phyloP scores from a whole-genome alignment of 768 basidiomycete genomes.

The Tylopilus sp. region DNA sequence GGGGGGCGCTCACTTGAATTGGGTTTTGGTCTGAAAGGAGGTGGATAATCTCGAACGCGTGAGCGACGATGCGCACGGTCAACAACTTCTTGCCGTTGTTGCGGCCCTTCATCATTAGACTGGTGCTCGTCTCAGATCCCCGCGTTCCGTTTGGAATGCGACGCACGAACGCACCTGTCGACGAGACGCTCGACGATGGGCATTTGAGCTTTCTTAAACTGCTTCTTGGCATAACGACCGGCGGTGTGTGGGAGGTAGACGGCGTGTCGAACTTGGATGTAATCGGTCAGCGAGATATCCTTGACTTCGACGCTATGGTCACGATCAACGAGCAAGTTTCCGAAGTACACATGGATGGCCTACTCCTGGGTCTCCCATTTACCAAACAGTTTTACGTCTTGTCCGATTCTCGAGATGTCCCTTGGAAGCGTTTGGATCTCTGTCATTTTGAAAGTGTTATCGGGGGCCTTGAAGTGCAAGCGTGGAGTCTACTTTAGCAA shows the following conservation, averaged over 20 bases:
- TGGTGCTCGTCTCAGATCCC: conserved; percentile 28
- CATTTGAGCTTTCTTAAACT: conserved; percentile 99
- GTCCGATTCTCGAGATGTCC: conserved; percentile 76
- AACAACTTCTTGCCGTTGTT: conserved; percentile 99
- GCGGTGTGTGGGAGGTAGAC: conserved; percentile 99
- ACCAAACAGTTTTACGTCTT: conserved; percentile 94
- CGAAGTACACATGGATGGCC: conserved; percentile 29
- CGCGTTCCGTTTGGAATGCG: neutral
- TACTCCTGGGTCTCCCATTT: conserved; percentile 99
- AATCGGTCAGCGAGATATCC: conserved; percentile 98
- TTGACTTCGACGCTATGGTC: conserved; percentile 87
- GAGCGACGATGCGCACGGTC: conserved; percentile 98
- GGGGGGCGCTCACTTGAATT: conserved; percentile 70
- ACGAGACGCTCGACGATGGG: conserved; percentile 99
- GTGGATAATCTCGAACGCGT: conserved; percentile 99
- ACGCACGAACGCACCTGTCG: conserved; percentile 63
- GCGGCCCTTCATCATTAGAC: conserved; percentile 99
- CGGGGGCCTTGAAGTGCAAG: conserved; percentile 28
- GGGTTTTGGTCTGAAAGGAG: conserved; percentile 99
- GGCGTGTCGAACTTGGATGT: conserved; percentile 98
- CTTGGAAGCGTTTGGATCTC: conserved; percentile 70
- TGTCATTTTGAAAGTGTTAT: conserved; percentile 54
- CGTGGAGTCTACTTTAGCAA: conserved; percentile 14
- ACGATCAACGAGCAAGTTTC: conserved; percentile 16
- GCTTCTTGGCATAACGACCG: conserved; percentile 98